Percentiles rank a stretch among this genome's conserved stretches.
Conservation (phyloP, 176 grass and related monocot species). For the Elymus sibiricus region DNA sequence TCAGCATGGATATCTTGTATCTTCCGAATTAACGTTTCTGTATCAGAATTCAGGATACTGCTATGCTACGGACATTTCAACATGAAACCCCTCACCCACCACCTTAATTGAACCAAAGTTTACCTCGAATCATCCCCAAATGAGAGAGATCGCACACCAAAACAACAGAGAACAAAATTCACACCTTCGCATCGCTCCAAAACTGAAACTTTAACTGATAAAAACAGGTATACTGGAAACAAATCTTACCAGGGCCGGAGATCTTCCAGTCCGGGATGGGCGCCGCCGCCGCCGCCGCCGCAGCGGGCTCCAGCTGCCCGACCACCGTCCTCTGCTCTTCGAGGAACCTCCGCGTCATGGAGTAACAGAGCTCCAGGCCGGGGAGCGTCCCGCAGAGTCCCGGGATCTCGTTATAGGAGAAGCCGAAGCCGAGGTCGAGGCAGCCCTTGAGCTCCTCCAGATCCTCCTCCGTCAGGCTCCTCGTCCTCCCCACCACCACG, state of each 20-base stretch:
- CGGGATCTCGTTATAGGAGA: slow-evolving; percentile 64
- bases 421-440: slow-evolving; percentile 80
- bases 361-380: slow-evolving; percentile 74
- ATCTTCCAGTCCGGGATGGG: slow-evolving; percentile 72
- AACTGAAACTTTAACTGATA: not conserved
- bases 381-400: slow-evolving; percentile 67
- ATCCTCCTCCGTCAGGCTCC: slow-evolving; percentile 72
- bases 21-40: not conserved
- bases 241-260: slow-evolving; percentile 54
- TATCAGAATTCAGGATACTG: no score
- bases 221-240: not conserved
- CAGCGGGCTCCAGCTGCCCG: not conserved
- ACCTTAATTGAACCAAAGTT: not conserved
- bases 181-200: not conserved
- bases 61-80: no score
- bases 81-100: no score
- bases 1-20: not conserved
- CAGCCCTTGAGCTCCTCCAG: slow-evolving; percentile 80
- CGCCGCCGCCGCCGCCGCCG: not conserved
- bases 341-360: slow-evolving; percentile 66
- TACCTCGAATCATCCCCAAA: not conserved
- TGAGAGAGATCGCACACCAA: not conserved
- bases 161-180: not conserved
- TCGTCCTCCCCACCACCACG: slow-evolving; percentile 37
- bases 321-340: slow-evolving; percentile 45